These are phyloP conservation scores for Rhododendron simsii DNA, from an alignment of 148 eudicot genomes.

Conservation along the genomic window DNA sequence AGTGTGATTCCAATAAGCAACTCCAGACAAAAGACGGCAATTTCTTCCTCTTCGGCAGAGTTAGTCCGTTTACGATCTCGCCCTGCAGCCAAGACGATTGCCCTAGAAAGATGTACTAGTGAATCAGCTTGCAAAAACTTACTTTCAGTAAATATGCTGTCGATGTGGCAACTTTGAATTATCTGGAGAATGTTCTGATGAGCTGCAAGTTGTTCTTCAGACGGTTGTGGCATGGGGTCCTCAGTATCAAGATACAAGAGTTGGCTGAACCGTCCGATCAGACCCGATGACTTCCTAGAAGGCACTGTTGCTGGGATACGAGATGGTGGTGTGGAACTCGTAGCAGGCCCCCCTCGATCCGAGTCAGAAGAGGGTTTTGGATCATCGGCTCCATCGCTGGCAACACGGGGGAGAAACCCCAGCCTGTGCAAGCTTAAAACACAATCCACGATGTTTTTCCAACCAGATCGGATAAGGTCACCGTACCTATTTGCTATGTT, in stretches of 20 bases:
- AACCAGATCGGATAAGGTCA: conserved; percentile 74
- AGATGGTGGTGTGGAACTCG: conserved; percentile 50
- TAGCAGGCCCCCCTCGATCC: conserved; percentile 41
- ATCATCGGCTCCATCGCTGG: conserved; percentile 79
- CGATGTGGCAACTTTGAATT: conserved; percentile 78
- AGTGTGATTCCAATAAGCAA: conserved; percentile 75
- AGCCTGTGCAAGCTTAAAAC: conserved; percentile 74
- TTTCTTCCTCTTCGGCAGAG: conserved; percentile 71
- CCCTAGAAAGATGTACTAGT: conserved; percentile 71
- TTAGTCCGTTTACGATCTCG: conserved; percentile 59
- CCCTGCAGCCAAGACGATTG: conserved; percentile 75
- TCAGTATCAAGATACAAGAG: conserved; percentile 80
- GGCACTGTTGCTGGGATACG: conserved; percentile 53
- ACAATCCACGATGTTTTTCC: conserved; percentile 87
- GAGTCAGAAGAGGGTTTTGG: conserved; percentile 51
- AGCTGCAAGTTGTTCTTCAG: conserved; percentile 82
- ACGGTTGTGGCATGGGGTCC: conserved; percentile 79
- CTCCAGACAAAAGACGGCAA: conserved; percentile 89
- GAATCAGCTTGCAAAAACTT: conserved; percentile 97
- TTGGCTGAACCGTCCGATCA: conserved; percentile 91
- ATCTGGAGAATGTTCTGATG: conserved; percentile 87
- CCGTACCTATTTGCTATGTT: conserved; percentile 86
- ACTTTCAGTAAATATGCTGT: conserved; percentile 84
- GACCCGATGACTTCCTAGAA: conserved; percentile 75
- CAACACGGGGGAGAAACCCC: conserved; percentile 90